phyloP scores from a whole-genome alignment of 139 green algal genomes.

The Chlamydomonas schloesseri region DNA sequence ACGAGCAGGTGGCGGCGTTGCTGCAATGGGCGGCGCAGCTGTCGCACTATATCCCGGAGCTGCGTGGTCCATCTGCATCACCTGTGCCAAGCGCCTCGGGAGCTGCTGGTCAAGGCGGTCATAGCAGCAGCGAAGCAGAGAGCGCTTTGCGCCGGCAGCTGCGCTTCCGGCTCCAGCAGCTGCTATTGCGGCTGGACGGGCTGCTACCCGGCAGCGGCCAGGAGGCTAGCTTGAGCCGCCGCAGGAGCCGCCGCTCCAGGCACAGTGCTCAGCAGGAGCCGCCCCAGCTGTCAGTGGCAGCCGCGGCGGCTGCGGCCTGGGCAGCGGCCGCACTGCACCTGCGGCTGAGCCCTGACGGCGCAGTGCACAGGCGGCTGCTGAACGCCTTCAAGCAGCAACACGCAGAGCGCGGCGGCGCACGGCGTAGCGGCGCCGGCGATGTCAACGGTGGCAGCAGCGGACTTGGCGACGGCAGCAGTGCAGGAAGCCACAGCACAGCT shows the following conservation, averaged over 20 bases:
- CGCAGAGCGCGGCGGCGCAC: too few species aligned
- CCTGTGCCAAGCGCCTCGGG: too few species aligned
- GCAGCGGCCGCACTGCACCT: constrained; percentile 20
- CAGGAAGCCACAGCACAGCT: too few species aligned
- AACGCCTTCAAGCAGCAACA: neutral
- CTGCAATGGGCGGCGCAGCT: neutral
- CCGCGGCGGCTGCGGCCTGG: neutral
- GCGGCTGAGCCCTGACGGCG: neutral
- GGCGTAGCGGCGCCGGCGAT: neutral
- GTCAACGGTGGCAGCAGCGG: neutral
- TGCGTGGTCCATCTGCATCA: neutral
- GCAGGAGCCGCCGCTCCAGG: neutral
- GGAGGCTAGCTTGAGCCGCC: neutral
- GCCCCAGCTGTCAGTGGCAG: neutral
- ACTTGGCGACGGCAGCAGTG: too few species aligned
- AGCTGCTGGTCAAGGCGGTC: too few species aligned
- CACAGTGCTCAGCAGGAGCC: neutral
- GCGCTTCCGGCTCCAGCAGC: constrained; percentile 23
- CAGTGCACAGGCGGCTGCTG: neutral
- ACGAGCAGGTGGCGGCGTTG: constrained; percentile 2
- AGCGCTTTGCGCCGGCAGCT: neutral
- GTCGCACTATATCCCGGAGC: neutral
- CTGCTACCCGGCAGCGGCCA: neutral
- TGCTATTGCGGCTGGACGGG: constrained; percentile 20
- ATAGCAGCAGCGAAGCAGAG: neutral